Evolutionary conservation across 495 filamentous ascomycete species (phyloP).

Genomic region (Lasiosphaeriaceae sp.): DNA sequence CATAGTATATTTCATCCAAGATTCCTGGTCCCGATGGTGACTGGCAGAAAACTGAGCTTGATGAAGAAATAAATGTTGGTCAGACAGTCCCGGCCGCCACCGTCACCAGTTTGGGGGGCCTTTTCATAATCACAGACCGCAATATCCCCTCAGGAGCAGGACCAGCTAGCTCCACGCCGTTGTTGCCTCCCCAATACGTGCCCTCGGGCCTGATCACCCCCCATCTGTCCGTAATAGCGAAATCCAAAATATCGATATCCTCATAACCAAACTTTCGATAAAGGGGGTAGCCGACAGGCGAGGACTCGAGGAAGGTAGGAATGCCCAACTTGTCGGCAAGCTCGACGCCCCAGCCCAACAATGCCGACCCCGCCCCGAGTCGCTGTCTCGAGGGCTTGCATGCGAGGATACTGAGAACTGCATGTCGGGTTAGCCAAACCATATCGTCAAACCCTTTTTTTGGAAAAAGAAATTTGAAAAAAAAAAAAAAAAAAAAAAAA

Average conservation of each 20-base stretch:
- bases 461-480: too few relatives aligned
- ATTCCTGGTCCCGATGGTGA: too few relatives aligned
- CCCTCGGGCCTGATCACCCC: constrained; percentile 12
- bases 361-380: constrained; percentile 24
- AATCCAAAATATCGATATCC: constrained; percentile 18
- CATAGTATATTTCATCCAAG: too few relatives aligned
- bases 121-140: constrained; percentile 26
- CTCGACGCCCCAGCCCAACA: constrained; percentile 21
- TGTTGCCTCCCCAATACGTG: constrained; percentile 23
- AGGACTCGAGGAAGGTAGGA: constrained; percentile 21
- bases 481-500: too few relatives aligned
- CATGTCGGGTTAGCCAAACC: neutral
- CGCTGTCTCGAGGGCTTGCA: constrained; percentile 20
- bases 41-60: too few relatives aligned
- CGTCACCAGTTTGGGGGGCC: constrained; percentile 7
- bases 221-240: constrained; percentile 20
- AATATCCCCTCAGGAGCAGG: constrained; percentile 16
- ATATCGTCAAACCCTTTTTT: too few relatives aligned
- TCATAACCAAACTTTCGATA: constrained; percentile 26
- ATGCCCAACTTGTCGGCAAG: constrained; percentile 25
- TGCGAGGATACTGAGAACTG: constrained; percentile 23
- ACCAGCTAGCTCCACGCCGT: constrained; percentile 17
- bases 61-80: too few relatives aligned
- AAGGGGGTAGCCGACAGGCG: constrained; percentile 23
- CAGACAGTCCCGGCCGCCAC: neutral